Percentiles rank a stretch among this genome's conserved stretches.
phyloP scores from a whole-genome alignment of 257 asterid genomes.

The Solanum arcanum region DNA sequence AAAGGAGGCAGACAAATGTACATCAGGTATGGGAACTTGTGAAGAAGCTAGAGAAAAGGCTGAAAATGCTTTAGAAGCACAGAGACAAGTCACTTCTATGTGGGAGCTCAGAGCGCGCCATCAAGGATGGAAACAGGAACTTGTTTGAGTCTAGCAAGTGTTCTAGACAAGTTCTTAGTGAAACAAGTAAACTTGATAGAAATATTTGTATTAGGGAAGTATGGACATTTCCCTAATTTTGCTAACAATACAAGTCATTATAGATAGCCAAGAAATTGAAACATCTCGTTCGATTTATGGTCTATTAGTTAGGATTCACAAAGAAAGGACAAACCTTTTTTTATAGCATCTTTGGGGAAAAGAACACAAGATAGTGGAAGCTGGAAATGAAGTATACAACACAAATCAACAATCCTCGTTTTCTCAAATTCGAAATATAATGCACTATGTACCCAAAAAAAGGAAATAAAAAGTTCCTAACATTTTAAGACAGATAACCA shows the following conservation, averaged over 20 bases:
- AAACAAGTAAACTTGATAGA: background rate
- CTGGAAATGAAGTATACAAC: background rate
- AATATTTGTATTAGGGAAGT: background rate
- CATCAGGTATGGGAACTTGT: conserved; percentile 40
- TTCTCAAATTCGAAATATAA: background rate
- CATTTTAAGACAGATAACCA: background rate
- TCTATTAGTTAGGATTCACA: background rate
- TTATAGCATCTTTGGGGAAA: background rate
- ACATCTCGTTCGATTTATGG: background rate
- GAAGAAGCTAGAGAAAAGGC: conserved; percentile 53
- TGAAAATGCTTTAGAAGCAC: conserved; percentile 16
- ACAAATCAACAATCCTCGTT: background rate
- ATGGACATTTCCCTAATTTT: background rate
- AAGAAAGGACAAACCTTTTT: background rate
- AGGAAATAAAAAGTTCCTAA: background rate
- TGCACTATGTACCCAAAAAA: background rate
- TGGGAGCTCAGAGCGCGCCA: conserved; percentile 11
- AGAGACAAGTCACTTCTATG: conserved; percentile 2
- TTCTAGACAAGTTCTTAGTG: background rate
- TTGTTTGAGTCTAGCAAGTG: background rate
- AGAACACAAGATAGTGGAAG: background rate
- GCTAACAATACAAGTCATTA: background rate
- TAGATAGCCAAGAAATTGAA: background rate
- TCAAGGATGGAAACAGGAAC: conserved; percentile 5
- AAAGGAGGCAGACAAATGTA: conserved; percentile 54